These are phyloP conservation scores for Stephania yunnanensis DNA, from an alignment of 164 flowering plant genomes.

Conservation along the genomic window DNA sequence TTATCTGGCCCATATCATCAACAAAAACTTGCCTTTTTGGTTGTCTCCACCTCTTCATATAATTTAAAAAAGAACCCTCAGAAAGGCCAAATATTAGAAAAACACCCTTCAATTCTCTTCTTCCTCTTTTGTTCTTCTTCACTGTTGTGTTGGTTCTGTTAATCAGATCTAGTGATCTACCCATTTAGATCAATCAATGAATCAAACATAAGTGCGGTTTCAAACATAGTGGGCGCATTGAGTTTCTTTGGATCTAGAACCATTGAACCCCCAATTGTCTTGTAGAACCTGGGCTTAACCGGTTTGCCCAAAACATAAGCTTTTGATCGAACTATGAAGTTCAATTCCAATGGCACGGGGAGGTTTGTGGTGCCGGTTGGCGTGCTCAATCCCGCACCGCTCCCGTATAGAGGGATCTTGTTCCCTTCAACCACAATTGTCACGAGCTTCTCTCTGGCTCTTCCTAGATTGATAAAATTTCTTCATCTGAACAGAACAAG, in stretches of 20 bases:
- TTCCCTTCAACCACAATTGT: slow-evolving; percentile 43
- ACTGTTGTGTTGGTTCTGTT: neutral
- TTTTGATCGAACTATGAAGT: slow-evolving; percentile 51
- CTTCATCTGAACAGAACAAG: slow-evolving; percentile 43
- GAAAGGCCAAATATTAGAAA: slow-evolving; percentile 1
- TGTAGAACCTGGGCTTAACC: slow-evolving; percentile 77
- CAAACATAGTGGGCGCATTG: slow-evolving; percentile 41
- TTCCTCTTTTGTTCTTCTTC: neutral
- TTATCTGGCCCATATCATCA: slow-evolving; percentile 8
- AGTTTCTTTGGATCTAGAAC: slow-evolving; percentile 45
- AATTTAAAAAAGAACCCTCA: slow-evolving; percentile 1
- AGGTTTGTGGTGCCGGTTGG: slow-evolving; percentile 39
- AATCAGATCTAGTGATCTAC: slow-evolving; percentile 11
- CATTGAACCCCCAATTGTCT: slow-evolving; percentile 42
- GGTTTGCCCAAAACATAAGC: slow-evolving; percentile 76
- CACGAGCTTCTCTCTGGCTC: slow-evolving; percentile 53
- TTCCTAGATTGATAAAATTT: slow-evolving; percentile 80
- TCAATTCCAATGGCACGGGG: slow-evolving; percentile 54
- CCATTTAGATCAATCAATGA: too few relatives aligned
- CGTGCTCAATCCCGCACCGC: slow-evolving; percentile 61
- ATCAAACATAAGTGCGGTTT: slow-evolving; percentile 41
- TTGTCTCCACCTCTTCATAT: slow-evolving; percentile 14
- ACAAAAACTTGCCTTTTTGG: slow-evolving; percentile 16
- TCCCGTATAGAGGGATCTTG: slow-evolving; percentile 75
- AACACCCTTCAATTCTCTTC: neutral